Conservation (phyloP, 306 rosid genomes). For the Dicorynia guianensis region DNA sequence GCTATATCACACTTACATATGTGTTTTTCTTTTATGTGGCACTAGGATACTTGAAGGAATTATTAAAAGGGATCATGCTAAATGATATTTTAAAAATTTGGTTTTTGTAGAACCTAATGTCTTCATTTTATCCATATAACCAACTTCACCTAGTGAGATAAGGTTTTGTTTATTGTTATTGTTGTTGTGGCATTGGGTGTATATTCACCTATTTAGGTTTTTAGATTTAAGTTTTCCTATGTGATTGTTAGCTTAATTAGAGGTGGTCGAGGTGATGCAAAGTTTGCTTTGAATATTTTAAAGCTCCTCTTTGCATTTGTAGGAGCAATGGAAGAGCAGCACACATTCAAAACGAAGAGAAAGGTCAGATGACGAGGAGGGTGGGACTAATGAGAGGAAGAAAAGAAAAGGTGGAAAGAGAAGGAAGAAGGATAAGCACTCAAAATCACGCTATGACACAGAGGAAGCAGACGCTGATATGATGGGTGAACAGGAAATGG, state of each 20-base stretch:
- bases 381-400: conserved; percentile 74
- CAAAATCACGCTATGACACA: conserved; percentile 75
- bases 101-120: no score
- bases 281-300: conserved; percentile 30
- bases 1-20: background rate
- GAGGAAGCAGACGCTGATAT: conserved; percentile 80
- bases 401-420: conserved; percentile 89
- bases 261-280: conserved; percentile 25
- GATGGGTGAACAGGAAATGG: conserved; percentile 85
- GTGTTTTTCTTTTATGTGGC: conserved; percentile 1
- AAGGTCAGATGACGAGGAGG: conserved; percentile 90
- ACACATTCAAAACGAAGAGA: conserved; percentile 86
- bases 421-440: conserved; percentile 91
- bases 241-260: conserved; percentile 5
- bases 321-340: conserved; percentile 99
- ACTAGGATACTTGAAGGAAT: no score
- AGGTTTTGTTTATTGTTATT: no score
- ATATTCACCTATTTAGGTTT: background rate
- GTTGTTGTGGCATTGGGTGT: conserved; percentile 8
- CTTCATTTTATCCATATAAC: no score
- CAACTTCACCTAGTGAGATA: no score
- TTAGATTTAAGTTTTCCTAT: conserved; percentile 13
- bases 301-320: conserved; percentile 41
- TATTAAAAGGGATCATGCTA: no score
- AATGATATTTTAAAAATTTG: no score